Percentiles rank a stretch among this genome's conserved stretches.
phyloP scores from a whole-genome alignment of 352 stramenopile species.

The Phytophthora foliorum region DNA sequence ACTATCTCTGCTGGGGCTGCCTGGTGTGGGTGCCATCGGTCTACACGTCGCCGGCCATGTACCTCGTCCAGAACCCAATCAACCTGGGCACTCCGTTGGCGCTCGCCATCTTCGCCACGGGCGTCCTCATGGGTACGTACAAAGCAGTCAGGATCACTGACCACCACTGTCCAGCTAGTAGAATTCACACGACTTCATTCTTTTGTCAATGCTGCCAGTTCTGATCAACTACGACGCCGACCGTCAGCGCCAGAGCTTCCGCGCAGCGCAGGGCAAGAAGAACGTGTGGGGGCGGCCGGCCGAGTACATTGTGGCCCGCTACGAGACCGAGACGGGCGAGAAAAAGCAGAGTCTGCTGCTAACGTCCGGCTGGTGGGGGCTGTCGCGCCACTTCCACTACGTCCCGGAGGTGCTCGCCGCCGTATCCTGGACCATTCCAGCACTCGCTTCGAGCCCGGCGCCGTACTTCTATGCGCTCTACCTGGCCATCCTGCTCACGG shows the following conservation, averaged over 20 bases:
- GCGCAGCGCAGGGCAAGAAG: constrained; percentile 85
- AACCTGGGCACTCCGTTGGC: constrained; percentile 56
- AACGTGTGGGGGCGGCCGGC: constrained; percentile 93
- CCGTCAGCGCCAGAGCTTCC: constrained; percentile 94
- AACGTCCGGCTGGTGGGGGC: constrained; percentile 94
- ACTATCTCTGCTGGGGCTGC: constrained; percentile 98
- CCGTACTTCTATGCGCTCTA: constrained; percentile 93
- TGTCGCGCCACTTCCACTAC: constrained; percentile 97
- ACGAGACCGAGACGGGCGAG: constrained; percentile 91
- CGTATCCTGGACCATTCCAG: constrained; percentile 82
- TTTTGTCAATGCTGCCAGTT: constrained; percentile 46
- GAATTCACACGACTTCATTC: constrained; percentile 6
- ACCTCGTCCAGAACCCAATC: constrained; percentile 92
- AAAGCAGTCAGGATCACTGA: constrained; percentile 9
- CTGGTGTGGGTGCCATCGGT: constrained; percentile 97
- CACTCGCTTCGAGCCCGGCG: constrained; percentile 60
- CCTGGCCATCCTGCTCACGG: constrained; percentile 94
- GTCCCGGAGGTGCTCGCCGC: constrained; percentile 92
- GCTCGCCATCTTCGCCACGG: constrained; percentile 66
- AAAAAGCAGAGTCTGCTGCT: constrained; percentile 94
- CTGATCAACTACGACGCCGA: constrained; percentile 97
- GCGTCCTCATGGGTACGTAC: constrained; percentile 82
- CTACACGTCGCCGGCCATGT: constrained; percentile 96
- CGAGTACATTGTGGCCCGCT: constrained; percentile 94
- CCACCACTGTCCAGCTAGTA: neutral